phyloP scores from a whole-genome alignment of 352 stramenopile genomes.

The Phytophthora tentaculata region DNA sequence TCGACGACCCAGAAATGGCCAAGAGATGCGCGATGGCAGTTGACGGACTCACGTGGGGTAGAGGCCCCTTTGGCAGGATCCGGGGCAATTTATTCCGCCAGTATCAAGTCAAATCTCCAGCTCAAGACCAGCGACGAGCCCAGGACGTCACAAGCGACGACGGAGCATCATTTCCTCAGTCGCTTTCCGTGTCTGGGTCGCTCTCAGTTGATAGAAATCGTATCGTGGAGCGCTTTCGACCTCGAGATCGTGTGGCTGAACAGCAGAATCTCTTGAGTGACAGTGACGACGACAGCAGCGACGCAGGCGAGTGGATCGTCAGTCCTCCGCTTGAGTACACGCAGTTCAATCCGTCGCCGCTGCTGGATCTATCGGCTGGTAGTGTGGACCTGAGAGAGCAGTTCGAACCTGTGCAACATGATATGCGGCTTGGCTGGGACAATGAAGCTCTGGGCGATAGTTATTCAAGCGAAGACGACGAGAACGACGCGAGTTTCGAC shows the following conservation, averaged over 20 bases:
- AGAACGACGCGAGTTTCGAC: conserved; percentile 37
- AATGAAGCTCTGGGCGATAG: conserved; percentile 14
- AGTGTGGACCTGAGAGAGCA: conserved; percentile 44
- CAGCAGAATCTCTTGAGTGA: conserved; percentile 32
- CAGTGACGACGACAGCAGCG: conserved; percentile 39
- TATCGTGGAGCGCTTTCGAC: conserved; percentile 16
- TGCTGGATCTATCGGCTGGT: conserved; percentile 31
- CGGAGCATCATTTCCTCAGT: conserved; percentile 17
- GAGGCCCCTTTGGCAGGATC: conserved; percentile 65
- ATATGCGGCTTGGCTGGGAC: conserved; percentile 27
- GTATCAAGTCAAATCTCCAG: conserved; percentile 75
- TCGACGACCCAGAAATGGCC: conserved; percentile 73
- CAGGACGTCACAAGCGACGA: conserved; percentile 12
- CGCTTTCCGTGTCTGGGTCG: conserved; percentile 16
- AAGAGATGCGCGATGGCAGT: conserved; percentile 59
- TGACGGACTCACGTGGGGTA: conserved; percentile 77
- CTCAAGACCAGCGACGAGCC: conserved; percentile 13
- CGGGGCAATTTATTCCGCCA: conserved; percentile 79
- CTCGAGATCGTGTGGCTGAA: conserved; percentile 1
- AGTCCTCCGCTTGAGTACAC: conserved; percentile 27
- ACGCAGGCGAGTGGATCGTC: conserved; percentile 28
- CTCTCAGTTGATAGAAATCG: conserved; percentile 6
- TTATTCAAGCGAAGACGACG: conserved; percentile 21
- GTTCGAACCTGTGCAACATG: conserved; percentile 15
- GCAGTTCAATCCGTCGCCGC: conserved; percentile 23